Evolutionary conservation across 2,329 filamentous ascomycete genomes (phyloP), one percentile per base, ranked within the genome.

Genomic region (Eutypella sp.): DNA sequence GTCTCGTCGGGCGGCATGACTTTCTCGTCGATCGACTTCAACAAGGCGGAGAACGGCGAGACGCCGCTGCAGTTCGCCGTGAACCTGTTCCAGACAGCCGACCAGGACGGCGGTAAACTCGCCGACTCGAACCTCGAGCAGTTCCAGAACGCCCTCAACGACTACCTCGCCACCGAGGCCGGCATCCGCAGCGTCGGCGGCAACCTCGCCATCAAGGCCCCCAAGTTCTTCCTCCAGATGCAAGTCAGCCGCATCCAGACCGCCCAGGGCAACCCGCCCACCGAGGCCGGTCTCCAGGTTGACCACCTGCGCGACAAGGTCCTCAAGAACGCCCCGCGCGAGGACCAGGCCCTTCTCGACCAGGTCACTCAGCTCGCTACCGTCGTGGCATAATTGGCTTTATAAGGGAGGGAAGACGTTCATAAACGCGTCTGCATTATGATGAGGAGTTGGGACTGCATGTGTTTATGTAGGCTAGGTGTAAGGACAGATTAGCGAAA

Each of bases 151-250:
- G 58, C 69, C 50, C 68, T 81, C 37, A 72, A 81, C 57, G 72
- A 73, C 9, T 82, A 83, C 55, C 63, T 76, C 3, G 79, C 79
- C 0, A 82, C 79, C 4, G 79, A 82, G 61, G 78, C 75, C 1
- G 79, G 76, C 1, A 67, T 83, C 41, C 68, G 79, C 18, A 76
- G 73, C 19, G 71, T 72, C 6, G 73, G 70, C 9, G 79, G 78
- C 2, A 69, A 57, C 45, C 64, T 82, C 16, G 73, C 69, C 2
- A 75, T 82, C 63, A 82, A 82, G 63, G 75, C 77, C 5, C 79
- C 79, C 50, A 82, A 82, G 63, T 83, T 83, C 72, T 82, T 82
- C 60, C 59, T 82, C 36, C 65, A 73, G 48, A 76, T 81, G 60
- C 79, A 83, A 63, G 70, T 82, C 27, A 72, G 74, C 34, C 67